Evolutionary conservation across 306 rosid genomes (phyloP), one percentile per base, ranked within the genome.

Genomic region (Prunus kanzakura): DNA sequence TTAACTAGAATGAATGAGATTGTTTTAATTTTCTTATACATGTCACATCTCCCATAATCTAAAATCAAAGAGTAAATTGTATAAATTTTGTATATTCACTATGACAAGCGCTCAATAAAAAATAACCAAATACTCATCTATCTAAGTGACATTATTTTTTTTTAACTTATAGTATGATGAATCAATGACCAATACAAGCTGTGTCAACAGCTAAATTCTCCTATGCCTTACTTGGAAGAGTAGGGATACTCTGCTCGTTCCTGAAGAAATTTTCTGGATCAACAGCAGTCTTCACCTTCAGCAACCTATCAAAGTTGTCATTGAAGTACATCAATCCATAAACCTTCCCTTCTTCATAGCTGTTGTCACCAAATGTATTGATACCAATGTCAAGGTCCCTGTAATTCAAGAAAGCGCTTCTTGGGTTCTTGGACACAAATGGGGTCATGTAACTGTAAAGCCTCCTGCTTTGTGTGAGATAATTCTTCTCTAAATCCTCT

Each of bases 361-460:
- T 86, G 22, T 86, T 72, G 52, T 25, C 56, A 45, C 79, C 90
- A 30, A 68, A 76, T 11, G 32, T 60, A 67, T 73, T 91, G 22
- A 69, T 22, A 45, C 97, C 97, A 80, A 91, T 88, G 85, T 91
- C 97, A 67, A 91, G 84, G 82, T 92, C 97, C 56, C 97, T 85
- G 22, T 92, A 92, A 23, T 90, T 89, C 56, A 92, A 77, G 76
- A 79, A 92, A 2, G 97, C 84, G 67, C 91, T 67, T 63, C 97
- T 92, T 57, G 96, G 97, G 77, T 86, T 85, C 83, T 92, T 88
- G 4, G 96, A 90, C 64, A 92, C 96, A 78, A 86, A 92, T 64
- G 88, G 96, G 0, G 96, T 88, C 97, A 88, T 87, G 84, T 68
- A 88, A 75, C 69, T 86, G 63, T 61, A 75, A 11, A 91, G 72